These are phyloP conservation scores for Adiantum capillusveneris DNA, from an alignment of 75 land plant genomes.

Conservation along the genomic window DNA sequence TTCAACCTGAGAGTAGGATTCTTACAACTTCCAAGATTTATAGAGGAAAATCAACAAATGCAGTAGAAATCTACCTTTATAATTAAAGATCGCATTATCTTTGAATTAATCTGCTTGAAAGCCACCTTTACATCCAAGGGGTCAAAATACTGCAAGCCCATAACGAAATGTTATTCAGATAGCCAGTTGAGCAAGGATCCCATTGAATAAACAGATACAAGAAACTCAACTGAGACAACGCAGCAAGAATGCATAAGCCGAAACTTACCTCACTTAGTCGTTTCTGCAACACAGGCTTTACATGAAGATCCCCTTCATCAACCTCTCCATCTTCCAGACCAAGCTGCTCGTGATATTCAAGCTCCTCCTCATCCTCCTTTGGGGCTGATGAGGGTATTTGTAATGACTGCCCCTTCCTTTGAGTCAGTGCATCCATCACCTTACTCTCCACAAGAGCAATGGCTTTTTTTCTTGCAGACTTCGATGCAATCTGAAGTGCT, in stretches of 20 bases:
- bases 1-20: too few relatives aligned
- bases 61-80: slow-evolving; percentile 48
- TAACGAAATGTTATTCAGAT: too few relatives aligned
- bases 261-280: slow-evolving; percentile 40
- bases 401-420: slow-evolving; percentile 11
- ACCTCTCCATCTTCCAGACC: slow-evolving; percentile 70
- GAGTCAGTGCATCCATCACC: slow-evolving; percentile 42
- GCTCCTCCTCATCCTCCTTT: slow-evolving; percentile 40
- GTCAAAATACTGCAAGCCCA: slow-evolving; percentile 56
- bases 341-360: slow-evolving; percentile 70
- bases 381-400: slow-evolving; percentile 33
- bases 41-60: too few relatives aligned
- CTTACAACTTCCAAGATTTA: too few relatives aligned
- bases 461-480: slow-evolving; percentile 65
- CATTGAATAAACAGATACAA: background rate
- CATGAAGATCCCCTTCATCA: slow-evolving; percentile 96
- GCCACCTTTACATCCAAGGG: slow-evolving; percentile 90
- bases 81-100: slow-evolving; percentile 65
- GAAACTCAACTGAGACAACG: background rate
- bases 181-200: too few relatives aligned
- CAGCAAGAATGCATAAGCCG: background rate
- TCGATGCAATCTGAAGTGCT: slow-evolving; percentile 56
- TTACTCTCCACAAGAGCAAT: slow-evolving; percentile 63
- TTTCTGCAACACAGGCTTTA: slow-evolving; percentile 51
- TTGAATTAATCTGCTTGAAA: slow-evolving; percentile 79